Percentiles rank a stretch among this genome's conserved stretches.
Evolutionary conservation across 2,329 filamentous ascomycete genomes (phyloP).

Genomic region (Sphaerulina vaccinii): DNA sequence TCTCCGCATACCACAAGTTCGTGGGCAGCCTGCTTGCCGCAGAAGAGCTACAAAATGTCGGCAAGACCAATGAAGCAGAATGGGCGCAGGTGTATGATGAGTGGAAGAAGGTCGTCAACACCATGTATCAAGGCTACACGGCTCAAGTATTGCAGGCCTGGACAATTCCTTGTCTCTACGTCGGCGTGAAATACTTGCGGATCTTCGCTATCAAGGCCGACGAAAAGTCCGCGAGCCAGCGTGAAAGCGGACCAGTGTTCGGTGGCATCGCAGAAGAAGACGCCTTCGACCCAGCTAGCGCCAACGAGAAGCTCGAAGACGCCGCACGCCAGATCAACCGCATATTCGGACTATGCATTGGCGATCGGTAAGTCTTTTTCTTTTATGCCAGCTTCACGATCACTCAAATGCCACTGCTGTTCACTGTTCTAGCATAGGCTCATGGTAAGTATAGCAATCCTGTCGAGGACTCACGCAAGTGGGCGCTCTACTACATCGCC

Average conservation of each 20-base stretch:
- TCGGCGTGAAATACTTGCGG: conserved; percentile 80
- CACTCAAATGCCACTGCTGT: background rate
- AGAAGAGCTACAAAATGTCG: conserved; percentile 54
- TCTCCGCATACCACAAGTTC: conserved; percentile 79
- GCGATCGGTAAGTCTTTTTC: conserved; percentile 67
- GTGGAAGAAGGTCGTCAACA: conserved; percentile 82
- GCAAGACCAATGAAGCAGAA: conserved; percentile 51
- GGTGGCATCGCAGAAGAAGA: conserved; percentile 76
- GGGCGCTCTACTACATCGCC: conserved; percentile 93
- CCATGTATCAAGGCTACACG: conserved; percentile 77
- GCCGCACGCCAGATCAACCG: conserved; percentile 86
- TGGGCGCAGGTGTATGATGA: conserved; percentile 82
- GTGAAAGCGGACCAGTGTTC: conserved; percentile 35
- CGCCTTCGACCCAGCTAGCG: conserved; percentile 70
- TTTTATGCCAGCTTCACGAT: background rate
- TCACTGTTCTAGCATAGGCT: conserved; percentile 22
- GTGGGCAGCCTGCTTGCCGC: conserved; percentile 69
- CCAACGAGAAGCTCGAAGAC: conserved; percentile 84
- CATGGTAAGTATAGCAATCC: conserved; percentile 59
- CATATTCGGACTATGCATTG: conserved; percentile 86
- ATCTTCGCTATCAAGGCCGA: conserved; percentile 91
- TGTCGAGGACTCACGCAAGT: conserved; percentile 88
- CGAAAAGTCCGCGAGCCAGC: conserved; percentile 58
- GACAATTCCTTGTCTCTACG: conserved; percentile 89
- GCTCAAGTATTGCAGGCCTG: conserved; percentile 76